Evolutionary conservation across 179 eudicot genomes (phyloP).

Genomic region (Kewa caespitosa): DNA sequence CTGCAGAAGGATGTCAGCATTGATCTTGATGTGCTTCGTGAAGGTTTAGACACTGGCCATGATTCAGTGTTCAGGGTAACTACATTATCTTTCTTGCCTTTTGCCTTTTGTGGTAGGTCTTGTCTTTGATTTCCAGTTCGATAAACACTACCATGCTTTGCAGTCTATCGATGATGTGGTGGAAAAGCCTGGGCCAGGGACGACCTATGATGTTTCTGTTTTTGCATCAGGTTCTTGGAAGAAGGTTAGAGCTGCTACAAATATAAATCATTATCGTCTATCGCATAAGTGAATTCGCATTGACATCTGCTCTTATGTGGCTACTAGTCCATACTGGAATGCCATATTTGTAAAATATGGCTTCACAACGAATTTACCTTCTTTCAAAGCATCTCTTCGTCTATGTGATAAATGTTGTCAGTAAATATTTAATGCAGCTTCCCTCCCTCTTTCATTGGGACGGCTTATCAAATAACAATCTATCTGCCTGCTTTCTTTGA

Average conservation of each 20-base stretch:
- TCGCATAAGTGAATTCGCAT: background rate
- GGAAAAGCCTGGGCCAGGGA: conserved; percentile 61
- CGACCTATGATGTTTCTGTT: conserved; percentile 72
- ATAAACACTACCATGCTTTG: conserved; percentile 16
- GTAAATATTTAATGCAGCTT: background rate
- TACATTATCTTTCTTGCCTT: conserved; percentile 13
- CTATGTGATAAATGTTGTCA: background rate
- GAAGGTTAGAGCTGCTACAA: conserved; percentile 48
- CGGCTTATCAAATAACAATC: no score
- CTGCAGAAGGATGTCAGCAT: conserved; percentile 44
- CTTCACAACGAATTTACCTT: no score
- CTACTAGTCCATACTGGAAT: no score
- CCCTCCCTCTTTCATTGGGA: background rate
- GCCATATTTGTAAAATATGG: no score
- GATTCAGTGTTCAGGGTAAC: conserved; percentile 67
- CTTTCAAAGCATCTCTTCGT: background rate
- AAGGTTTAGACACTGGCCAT: conserved; percentile 56
- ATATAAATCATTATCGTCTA: background rate
- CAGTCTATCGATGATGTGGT: conserved; percentile 60
- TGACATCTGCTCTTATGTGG: conserved; percentile 4
- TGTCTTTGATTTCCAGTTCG: conserved; percentile 13
- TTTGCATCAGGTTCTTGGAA: conserved; percentile 74
- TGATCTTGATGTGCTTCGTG: conserved; percentile 68
- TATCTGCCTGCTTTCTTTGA: background rate
- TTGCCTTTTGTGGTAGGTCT: background rate